Evolutionary conservation across 2,329 filamentous ascomycete species (phyloP).

Genomic region (Daldinia sp.): DNA sequence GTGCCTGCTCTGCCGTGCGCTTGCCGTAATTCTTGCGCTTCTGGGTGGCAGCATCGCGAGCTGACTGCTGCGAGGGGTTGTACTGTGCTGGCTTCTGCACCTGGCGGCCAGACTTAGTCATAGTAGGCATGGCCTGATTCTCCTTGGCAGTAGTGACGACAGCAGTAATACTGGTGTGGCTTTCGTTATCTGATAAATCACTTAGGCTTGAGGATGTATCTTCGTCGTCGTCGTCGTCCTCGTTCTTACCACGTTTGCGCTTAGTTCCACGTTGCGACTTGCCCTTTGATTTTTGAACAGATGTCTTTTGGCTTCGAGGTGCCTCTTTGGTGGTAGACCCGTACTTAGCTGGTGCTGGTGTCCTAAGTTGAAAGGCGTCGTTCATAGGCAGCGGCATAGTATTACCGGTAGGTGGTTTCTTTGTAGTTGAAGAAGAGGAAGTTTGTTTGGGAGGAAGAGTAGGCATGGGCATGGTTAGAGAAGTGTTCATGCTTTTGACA

Average conservation of each 20-base stretch:
- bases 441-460: slow-evolving; percentile 18
- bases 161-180: slow-evolving; percentile 16
- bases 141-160: slow-evolving; percentile 34
- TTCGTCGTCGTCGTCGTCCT: slow-evolving; percentile 41
- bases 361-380: slow-evolving; percentile 46
- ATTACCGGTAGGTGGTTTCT: slow-evolving; percentile 4
- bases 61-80: slow-evolving; percentile 64
- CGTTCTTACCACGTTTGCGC: slow-evolving; percentile 52
- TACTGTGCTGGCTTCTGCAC: slow-evolving; percentile 75
- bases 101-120: slow-evolving; percentile 81
- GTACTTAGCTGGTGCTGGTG: slow-evolving; percentile 37
- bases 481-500: slow-evolving; percentile 56
- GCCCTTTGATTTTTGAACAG: slow-evolving; percentile 36
- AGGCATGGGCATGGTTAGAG: slow-evolving; percentile 56
- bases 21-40: slow-evolving; percentile 64
- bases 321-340: slow-evolving; percentile 14
- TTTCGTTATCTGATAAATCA: slow-evolving; percentile 49
- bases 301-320: slow-evolving; percentile 30
- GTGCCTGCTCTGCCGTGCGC: slow-evolving; percentile 69
- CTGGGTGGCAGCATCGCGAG: slow-evolving; percentile 43
- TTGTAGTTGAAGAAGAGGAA: not conserved
- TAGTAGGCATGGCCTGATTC: slow-evolving; percentile 69
- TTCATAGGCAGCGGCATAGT: slow-evolving; percentile 36
- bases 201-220: slow-evolving; percentile 47
- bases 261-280: slow-evolving; percentile 48